phyloP scores from a whole-genome alignment of 495 filamentous ascomycete species.

The Chaetomidium leptoderma region DNA sequence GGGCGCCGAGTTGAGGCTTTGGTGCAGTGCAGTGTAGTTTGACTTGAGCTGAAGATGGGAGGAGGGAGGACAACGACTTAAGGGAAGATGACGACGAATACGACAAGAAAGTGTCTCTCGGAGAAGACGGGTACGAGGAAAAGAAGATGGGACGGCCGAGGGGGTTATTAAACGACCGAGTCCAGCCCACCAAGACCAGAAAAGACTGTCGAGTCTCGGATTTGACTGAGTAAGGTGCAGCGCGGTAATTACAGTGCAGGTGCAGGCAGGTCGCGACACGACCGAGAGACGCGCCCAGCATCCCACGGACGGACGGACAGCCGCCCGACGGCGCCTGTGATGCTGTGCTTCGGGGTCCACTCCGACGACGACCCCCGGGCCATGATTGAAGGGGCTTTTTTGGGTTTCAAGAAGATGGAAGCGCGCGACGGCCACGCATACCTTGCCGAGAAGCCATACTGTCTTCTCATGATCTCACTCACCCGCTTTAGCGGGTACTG shows the following conservation, averaged over 20 bases:
- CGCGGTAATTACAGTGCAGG: slow-evolving; percentile 2
- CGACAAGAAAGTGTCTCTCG: too few species aligned
- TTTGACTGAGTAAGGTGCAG: slow-evolving; percentile 6
- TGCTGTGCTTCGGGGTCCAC: not conserved
- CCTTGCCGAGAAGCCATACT: slow-evolving; percentile 36
- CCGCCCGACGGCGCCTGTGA: not conserved
- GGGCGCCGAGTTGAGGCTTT: not conserved
- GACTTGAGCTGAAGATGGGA: not conserved
- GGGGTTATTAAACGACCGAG: not conserved
- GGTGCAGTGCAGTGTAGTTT: not conserved
- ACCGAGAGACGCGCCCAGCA: not conserved
- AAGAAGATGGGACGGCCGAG: not conserved
- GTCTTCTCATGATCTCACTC: slow-evolving; percentile 32
- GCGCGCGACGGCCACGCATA: slow-evolving; percentile 12
- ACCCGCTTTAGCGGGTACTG: slow-evolving; percentile 32
- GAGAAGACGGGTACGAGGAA: not conserved
- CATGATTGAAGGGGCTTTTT: not conserved
- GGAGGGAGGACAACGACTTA: not conserved
- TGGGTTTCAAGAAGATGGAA: not conserved
- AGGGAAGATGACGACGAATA: slow-evolving; percentile 4
- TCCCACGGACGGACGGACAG: not conserved
- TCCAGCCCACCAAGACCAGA: not conserved
- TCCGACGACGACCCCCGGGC: not conserved
- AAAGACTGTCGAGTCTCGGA: too few species aligned
- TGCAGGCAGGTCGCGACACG: slow-evolving; percentile 2